Evolutionary conservation across 495 filamentous ascomycete genomes (phyloP).

Genomic region (Penicillium parvum): DNA sequence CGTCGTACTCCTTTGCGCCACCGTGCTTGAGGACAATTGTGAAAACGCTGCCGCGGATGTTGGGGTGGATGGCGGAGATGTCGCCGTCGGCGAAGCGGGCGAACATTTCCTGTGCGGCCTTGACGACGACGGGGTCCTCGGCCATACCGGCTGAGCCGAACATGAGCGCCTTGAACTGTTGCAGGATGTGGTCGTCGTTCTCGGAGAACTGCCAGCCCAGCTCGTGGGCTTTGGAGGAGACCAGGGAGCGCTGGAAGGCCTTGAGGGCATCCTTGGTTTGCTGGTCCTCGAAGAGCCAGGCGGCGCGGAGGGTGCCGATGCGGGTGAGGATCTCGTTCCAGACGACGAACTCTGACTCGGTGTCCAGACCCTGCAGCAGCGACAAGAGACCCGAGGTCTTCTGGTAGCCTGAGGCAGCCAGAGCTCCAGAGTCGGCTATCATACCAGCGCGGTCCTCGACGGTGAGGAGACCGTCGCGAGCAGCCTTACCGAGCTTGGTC

Average conservation of each 20-base stretch:
- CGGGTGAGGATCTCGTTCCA: constrained; percentile 87
- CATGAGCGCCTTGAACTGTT: constrained; percentile 72
- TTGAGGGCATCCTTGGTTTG: constrained; percentile 69
- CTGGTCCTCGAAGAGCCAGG: constrained; percentile 86
- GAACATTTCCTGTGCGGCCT: constrained; percentile 63
- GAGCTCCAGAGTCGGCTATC: constrained; percentile 89
- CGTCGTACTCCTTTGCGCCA: constrained; percentile 62
- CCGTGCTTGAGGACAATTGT: constrained; percentile 58
- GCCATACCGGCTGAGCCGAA: constrained; percentile 59
- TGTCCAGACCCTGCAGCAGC: constrained; percentile 77
- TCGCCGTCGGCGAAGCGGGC: constrained; percentile 56
- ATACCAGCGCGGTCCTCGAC: constrained; percentile 93
- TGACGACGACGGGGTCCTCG: constrained; percentile 53
- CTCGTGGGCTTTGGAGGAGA: constrained; percentile 72
- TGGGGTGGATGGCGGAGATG: constrained; percentile 58
- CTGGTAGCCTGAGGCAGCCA: constrained; percentile 87
- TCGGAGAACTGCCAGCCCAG: constrained; percentile 85
- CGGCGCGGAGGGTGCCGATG: constrained; percentile 66
- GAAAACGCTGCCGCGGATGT: constrained; percentile 61
- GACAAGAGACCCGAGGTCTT: constrained; percentile 85
- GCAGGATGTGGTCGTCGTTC: constrained; percentile 78
- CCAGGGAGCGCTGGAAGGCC: constrained; percentile 72
- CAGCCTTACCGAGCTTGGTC: constrained; percentile 64
- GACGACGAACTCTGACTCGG: constrained; percentile 84
- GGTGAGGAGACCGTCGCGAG: constrained; percentile 79